Base-by-base conservation (phyloP, 2,329 filamentous ascomycete species). In the Fusarium gaditjirri region DNA sequence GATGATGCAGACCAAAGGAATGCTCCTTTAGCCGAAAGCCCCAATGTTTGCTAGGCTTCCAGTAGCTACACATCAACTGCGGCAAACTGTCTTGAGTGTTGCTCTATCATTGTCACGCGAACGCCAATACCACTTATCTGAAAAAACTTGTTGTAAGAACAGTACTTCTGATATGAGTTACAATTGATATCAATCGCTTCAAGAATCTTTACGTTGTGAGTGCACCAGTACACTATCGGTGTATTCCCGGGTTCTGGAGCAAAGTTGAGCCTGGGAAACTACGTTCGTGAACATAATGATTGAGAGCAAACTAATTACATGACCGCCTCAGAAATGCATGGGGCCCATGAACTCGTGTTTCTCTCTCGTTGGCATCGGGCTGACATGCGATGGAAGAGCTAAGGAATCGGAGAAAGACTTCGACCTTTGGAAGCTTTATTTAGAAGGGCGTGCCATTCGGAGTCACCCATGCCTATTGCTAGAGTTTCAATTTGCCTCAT, bases 401-500 rank as follows among this genome's bases (percentile, higher is more conserved):
- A 6, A 16, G 44, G 19, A 47, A 47, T n/a, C 8, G 7, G 13
- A 3, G 9, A 13, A 38, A 17, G 8, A 10, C 8, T 25, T 35
- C 4, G 11, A 6, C 7, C 8, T 25, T 23, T 23, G 13, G 10
- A 8, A 35, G 10, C 8, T 7, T 33, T 9, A 6, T 31, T 23
- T 17, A 12, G n/a, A 19, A 11, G 0, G 10, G 8, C 16, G 33
- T 33, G 8, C 12, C 8, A 19, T 5, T 35, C 12, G 11, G 0
- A 25, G 21, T 35, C 4, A 19, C 11, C 4, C 2, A 50, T 33
- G 2, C 9, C 21, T n/a, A 13, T 3, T 6, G 12, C 5, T 6
- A 19, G 29, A 11, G 3, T 33, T 7, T 6, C 13, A 2, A 4
- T 33, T 64, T 4, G 79, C 79, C 39, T 72, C 75, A 5, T 56